Evolutionary conservation across 1,284 basidiomycete species (phyloP), one percentile per base, ranked within the genome.

Genomic region (Cerrena zonata): DNA sequence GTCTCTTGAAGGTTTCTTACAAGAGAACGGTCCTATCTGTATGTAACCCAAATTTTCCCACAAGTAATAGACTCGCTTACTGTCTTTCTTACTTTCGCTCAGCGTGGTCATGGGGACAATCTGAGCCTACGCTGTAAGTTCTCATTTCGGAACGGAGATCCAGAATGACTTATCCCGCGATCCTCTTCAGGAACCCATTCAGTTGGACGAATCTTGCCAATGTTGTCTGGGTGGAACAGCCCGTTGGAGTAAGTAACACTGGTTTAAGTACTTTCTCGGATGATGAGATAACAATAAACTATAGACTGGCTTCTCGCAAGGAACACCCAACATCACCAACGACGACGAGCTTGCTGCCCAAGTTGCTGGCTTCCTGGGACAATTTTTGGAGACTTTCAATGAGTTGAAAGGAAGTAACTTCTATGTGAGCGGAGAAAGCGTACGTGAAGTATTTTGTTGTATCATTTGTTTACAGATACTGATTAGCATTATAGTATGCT

Each of bases 181-280:
- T 34, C 30, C 15, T 7, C 24, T 11, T n/a, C 41, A 45, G 44
- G 1, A 93, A 91, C 57, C 76, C 83, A 54, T 80, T 79, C 62
- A 85, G 85, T 60, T 92, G 88, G 89, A 88, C 86, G 1, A 91
- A 91, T 60, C 69, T 91, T 24, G 86, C 85, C 2, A 87, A 82
- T 53, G 70, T 91, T 18, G 68, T 91, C 13, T 92, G 78, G 75
- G 78, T 92, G 3, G 89, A 94, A 60, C 91, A 93, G 58, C 91
- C 91, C 0, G 81, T 91, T 23, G 86, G 87, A 4, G 36, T 39
- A 23, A 19, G 46, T 45, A 34, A 27, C 44, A 24, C 27, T 37
- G 30, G 5, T 34, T 34, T 12, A 10, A 24, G 38, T 30, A 19
- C 18, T 11, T 27, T 12, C 5, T 4, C 3, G 30, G 15, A 10